Evolutionary conservation across 176 grass and related monocot species (phyloP).

Genomic region (Ensete glaucum): DNA sequence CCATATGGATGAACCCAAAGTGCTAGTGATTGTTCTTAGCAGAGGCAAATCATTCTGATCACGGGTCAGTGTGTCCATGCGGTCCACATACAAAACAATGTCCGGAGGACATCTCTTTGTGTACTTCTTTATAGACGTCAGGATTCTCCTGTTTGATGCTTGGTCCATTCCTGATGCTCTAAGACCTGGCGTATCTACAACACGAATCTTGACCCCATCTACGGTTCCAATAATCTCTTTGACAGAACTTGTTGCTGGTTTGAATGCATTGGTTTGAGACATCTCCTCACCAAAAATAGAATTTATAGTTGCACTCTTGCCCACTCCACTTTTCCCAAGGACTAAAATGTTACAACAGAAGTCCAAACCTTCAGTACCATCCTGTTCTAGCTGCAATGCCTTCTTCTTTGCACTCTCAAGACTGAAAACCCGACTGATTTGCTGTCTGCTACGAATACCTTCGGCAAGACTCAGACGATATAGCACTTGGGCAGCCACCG

Average conservation of each 20-base stretch:
- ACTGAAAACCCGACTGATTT: constrained; percentile 4
- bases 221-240: constrained; percentile 56
- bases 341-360: constrained; percentile 39
- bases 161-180: constrained; percentile 69
- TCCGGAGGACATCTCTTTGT: constrained; percentile 84
- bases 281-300: constrained; percentile 35
- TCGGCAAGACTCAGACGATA: constrained; percentile 37
- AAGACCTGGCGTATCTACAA: constrained; percentile 86
- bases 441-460: constrained; percentile 25
- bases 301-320: constrained; percentile 45
- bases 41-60: constrained; percentile 89
- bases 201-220: constrained; percentile 70
- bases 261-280: constrained; percentile 29
- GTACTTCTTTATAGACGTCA: constrained; percentile 61
- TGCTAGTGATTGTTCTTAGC: constrained; percentile 61
- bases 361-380: constrained; percentile 31
- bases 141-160: constrained; percentile 65
- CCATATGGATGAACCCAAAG: constrained; percentile 88
- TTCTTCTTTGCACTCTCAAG: constrained; percentile 24
- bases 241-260: constrained; percentile 28
- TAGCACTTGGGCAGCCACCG: constrained; percentile 33
- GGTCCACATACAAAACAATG: constrained; percentile 86
- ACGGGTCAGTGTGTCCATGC: constrained; percentile 55
- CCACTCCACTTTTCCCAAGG: constrained; percentile 37
- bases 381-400: constrained; percentile 31